Evolutionary conservation across 2,329 filamentous ascomycete species (phyloP).

Genomic region (Neonectria hederae): DNA sequence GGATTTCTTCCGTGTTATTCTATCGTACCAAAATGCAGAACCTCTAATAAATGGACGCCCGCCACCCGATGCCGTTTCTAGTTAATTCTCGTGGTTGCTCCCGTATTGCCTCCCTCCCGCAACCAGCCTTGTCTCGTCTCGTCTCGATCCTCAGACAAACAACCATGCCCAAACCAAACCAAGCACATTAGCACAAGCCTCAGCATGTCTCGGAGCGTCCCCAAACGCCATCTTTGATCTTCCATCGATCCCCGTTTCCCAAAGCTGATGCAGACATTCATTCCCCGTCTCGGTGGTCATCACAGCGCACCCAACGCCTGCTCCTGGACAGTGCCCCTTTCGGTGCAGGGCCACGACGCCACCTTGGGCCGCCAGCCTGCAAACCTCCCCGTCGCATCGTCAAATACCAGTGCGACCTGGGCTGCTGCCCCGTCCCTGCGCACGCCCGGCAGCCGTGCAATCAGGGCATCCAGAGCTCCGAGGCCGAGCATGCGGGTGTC

Average conservation of each 20-base stretch:
- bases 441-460: slow-evolving; percentile 6
- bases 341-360: slow-evolving; percentile 10
- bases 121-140: not conserved
- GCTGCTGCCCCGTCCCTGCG: slow-evolving; percentile 3
- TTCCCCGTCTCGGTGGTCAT: not conserved
- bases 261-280: not conserved
- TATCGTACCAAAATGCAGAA: not conserved
- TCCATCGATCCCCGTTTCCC: not conserved
- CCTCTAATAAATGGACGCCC: not conserved
- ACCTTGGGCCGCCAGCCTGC: slow-evolving; percentile 25
- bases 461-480: slow-evolving; percentile 11
- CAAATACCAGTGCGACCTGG: slow-evolving; percentile 14
- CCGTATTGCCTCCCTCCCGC: not conserved
- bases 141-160: not conserved
- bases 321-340: not conserved
- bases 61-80: not conserved
- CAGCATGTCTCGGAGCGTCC: not conserved
- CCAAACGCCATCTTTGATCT: not conserved
- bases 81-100: not conserved
- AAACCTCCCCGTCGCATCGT: slow-evolving; percentile 10
- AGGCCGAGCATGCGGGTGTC: slow-evolving; percentile 13
- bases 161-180: not conserved
- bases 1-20: not conserved
- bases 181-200: not conserved
- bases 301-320: not conserved